These are phyloP conservation scores for Citrullus colocynthis DNA, from an alignment of 306 rosid genomes.

Conservation along the genomic window DNA sequence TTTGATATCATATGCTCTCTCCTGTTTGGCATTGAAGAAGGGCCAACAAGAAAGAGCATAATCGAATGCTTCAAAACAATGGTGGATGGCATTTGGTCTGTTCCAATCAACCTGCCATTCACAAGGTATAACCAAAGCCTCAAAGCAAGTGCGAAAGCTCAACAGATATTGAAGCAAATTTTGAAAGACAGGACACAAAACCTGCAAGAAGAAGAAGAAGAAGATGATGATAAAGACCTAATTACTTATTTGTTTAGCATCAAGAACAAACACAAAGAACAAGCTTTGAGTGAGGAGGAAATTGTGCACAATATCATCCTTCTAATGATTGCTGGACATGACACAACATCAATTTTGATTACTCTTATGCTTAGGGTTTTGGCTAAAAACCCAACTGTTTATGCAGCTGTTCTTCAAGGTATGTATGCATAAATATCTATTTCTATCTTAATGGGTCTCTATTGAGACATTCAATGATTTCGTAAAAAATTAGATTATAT, in stretches of 20 bases:
- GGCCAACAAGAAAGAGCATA: slow-evolving; percentile 36
- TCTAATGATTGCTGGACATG: slow-evolving; percentile 69
- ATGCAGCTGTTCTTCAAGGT: slow-evolving; percentile 59
- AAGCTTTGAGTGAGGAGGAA: slow-evolving; percentile 41
- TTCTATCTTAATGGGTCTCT: not conserved
- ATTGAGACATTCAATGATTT: not conserved
- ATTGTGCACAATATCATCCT: slow-evolving; percentile 42
- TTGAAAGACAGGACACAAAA: slow-evolving; percentile 27
- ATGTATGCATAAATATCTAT: not conserved
- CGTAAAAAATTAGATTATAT: not conserved
- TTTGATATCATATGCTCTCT: slow-evolving; percentile 60
- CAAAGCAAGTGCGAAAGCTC: slow-evolving; percentile 38
- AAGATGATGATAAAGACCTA: slow-evolving; percentile 20
- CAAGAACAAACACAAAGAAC: slow-evolving; percentile 19
- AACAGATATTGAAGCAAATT: slow-evolving; percentile 28
- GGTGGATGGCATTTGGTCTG: slow-evolving; percentile 49
- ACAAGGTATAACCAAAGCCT: slow-evolving; percentile 52
- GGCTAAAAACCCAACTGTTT: slow-evolving; percentile 36
- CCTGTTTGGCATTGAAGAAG: slow-evolving; percentile 50
- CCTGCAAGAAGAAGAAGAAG: slow-evolving; percentile 15
- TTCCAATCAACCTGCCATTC: slow-evolving; percentile 59
- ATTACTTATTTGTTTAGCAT: slow-evolving; percentile 48
- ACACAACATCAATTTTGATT: slow-evolving; percentile 47
- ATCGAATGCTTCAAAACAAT: slow-evolving; percentile 27
- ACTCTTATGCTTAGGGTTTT: slow-evolving; percentile 43